Evolutionary conservation across 2,329 filamentous ascomycete genomes (phyloP).

Genomic region (Periglandula ipomoeae): DNA sequence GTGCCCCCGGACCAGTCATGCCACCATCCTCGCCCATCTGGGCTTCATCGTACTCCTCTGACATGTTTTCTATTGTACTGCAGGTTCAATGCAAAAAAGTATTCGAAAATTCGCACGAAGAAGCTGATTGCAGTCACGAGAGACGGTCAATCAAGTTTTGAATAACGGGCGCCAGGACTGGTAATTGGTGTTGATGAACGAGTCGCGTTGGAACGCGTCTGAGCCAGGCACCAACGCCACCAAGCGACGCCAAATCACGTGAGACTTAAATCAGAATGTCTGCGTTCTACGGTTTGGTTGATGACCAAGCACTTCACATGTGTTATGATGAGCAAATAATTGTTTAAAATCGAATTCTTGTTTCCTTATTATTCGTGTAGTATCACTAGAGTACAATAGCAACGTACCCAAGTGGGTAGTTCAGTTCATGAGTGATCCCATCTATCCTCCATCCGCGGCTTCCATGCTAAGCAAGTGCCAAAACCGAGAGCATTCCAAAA

Average conservation of each 20-base stretch:
- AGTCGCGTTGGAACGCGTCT: slow-evolving; percentile 22
- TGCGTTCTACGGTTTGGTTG: too few relatives aligned
- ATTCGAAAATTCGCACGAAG: too few relatives aligned
- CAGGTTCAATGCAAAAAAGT: not conserved
- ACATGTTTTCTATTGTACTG: slow-evolving; percentile 25
- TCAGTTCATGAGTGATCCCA: not conserved
- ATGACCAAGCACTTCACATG: too few relatives aligned
- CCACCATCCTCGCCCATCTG: slow-evolving; percentile 59
- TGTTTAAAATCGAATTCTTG: not conserved
- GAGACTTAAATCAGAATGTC: too few relatives aligned
- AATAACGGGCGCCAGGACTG: not conserved
- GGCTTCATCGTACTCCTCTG: slow-evolving; percentile 55
- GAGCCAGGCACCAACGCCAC: slow-evolving; percentile 17
- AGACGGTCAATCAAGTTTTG: not conserved
- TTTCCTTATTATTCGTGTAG: not conserved
- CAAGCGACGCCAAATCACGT: slow-evolving; percentile 30
- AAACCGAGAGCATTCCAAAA: not conserved
- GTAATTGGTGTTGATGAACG: not conserved
- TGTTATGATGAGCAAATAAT: too few relatives aligned
- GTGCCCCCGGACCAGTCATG: slow-evolving; percentile 79
- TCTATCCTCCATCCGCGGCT: not conserved
- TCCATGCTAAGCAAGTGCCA: not conserved
- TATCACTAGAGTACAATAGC: not conserved
- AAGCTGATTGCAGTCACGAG: too few relatives aligned
- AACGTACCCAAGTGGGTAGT: not conserved